Conservation (phyloP, 2,329 filamentous ascomycete species). For the Apiospora hydei region DNA sequence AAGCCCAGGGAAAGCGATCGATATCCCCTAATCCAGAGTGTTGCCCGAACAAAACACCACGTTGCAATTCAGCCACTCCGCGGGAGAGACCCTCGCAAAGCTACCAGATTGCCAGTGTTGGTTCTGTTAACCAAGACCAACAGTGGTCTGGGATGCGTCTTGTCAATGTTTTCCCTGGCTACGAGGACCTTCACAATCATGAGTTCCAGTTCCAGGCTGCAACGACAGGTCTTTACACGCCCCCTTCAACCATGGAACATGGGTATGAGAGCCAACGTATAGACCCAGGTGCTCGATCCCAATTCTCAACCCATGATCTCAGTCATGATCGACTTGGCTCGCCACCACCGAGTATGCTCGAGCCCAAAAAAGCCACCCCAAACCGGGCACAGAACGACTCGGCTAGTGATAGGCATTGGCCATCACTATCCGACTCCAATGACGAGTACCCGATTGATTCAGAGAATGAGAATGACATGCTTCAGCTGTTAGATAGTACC, state of each 20-base stretch:
- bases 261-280: not conserved
- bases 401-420: not conserved
- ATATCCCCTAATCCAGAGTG: not conserved
- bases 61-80: not conserved
- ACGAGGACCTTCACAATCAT: not conserved
- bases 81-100: not conserved
- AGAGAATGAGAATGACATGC: slow-evolving; percentile 37
- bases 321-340: not conserved
- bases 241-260: not conserved
- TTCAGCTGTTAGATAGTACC: slow-evolving; percentile 30
- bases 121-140: not conserved
- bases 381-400: not conserved
- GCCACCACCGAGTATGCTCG: not conserved
- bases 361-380: not conserved
- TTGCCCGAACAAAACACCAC: not conserved
- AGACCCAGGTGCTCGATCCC: not conserved
- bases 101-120: not conserved
- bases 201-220: not conserved
- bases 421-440: slow-evolving; percentile 8
- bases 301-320: not conserved
- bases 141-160: not conserved
- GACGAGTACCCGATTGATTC: slow-evolving; percentile 39
- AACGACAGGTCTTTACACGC: not conserved
- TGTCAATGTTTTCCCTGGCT: no score
- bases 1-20: not conserved